Percentiles rank a stretch among this genome's conserved stretches.
Conservation (phyloP, 768 basidiomycete genomes). For the Agaricus subrufescens region DNA sequence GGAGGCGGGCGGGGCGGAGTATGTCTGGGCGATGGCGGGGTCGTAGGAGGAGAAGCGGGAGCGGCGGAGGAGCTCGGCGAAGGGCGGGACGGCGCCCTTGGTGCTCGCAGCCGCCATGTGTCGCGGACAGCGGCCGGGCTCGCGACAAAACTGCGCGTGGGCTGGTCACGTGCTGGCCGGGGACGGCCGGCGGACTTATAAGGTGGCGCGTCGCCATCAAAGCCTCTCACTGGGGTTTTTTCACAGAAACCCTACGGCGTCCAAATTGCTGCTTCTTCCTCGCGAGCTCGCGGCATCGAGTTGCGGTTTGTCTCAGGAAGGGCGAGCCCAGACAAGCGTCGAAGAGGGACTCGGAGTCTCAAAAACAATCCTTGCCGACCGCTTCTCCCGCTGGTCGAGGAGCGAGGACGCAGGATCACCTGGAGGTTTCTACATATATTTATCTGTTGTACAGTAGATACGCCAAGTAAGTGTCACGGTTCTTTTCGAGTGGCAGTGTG, state of each 20-base stretch:
- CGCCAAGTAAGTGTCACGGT: slow-evolving; percentile 22
- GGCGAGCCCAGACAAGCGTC: slow-evolving; percentile 90
- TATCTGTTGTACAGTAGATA: background rate
- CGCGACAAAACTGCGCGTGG: background rate
- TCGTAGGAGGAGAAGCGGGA: slow-evolving; percentile 83
- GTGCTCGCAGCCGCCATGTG: slow-evolving; percentile 20
- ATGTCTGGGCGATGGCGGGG: slow-evolving; percentile 73
- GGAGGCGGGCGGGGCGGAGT: slow-evolving; percentile 64
- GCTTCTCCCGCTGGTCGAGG: slow-evolving; percentile 88
- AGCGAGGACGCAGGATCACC: slow-evolving; percentile 90
- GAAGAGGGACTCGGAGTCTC: slow-evolving; percentile 62
- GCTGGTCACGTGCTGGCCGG: background rate
- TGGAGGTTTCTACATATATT: slow-evolving; percentile 66
- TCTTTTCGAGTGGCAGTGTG: slow-evolving; percentile 16
- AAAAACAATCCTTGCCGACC: slow-evolving; percentile 93
- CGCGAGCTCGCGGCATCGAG: slow-evolving; percentile 17
- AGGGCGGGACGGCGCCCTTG: slow-evolving; percentile 31
- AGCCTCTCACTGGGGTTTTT: slow-evolving; percentile 4
- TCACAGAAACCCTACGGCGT: slow-evolving; percentile 48
- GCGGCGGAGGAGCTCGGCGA: slow-evolving; percentile 70
- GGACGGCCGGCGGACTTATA: slow-evolving; percentile 26
- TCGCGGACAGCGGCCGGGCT: too few relatives aligned
- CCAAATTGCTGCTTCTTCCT: slow-evolving; percentile 68
- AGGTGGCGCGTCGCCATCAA: slow-evolving; percentile 13
- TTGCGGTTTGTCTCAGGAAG: slow-evolving; percentile 33